Percentiles rank a stretch among this genome's conserved stretches.
Conservation (phyloP, 1,284 basidiomycete genomes). For the Sporisorium iseilematis-ciliati region DNA sequence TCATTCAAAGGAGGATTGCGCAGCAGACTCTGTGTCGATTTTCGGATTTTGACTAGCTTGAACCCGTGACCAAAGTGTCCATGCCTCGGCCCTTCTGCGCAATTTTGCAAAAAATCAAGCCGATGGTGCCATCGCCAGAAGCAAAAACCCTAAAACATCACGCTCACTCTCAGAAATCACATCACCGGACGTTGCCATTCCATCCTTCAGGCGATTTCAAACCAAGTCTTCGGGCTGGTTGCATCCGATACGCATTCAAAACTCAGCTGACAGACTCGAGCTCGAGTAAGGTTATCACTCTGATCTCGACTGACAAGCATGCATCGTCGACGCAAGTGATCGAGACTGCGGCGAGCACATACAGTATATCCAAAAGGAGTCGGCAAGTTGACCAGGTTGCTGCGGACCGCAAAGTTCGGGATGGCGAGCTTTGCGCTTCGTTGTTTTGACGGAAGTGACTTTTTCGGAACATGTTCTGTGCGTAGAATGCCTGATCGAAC, state of each 20-base stretch:
- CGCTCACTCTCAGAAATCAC: too few species aligned
- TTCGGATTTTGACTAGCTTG: neutral
- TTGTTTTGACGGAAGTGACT: neutral
- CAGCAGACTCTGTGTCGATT: neutral
- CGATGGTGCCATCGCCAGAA: slow-evolving; percentile 5
- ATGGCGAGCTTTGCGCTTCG: neutral
- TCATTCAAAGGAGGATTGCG: neutral
- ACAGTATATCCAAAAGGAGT: neutral
- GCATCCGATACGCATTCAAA: too few species aligned
- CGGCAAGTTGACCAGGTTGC: neutral
- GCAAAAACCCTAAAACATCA: too few species aligned
- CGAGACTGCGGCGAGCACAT: neutral
- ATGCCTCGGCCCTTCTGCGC: neutral
- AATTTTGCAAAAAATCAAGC: neutral
- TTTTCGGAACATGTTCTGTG: too few species aligned
- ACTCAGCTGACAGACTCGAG: too few species aligned
- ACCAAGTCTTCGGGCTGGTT: too few species aligned
- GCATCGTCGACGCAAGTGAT: neutral
- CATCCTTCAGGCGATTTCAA: too few species aligned
- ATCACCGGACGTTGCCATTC: neutral
- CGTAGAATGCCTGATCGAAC: too few species aligned
- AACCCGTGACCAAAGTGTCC: neutral
- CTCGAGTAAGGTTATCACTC: neutral
- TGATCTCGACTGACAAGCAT: neutral
- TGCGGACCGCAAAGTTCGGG: neutral